Evolutionary conservation across 1,139 yeast species (phyloP), one percentile per base, ranked within the genome.

Genomic region (Starmera stellimalicola): DNA sequence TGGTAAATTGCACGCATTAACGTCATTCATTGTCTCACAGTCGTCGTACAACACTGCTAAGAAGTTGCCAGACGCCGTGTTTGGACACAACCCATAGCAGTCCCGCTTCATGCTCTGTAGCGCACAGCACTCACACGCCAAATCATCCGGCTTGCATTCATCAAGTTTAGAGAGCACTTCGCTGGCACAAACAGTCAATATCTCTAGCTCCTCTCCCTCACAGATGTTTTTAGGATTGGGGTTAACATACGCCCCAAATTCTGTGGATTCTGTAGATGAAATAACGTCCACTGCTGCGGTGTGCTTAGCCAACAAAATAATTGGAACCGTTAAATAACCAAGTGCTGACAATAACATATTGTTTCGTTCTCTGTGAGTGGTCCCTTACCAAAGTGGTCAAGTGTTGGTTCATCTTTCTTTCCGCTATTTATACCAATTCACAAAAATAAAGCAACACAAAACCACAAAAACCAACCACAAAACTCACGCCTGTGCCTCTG

Each of bases 121-220:
- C 8, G 75, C 74, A 52, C 75, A 69, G 43, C 77, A 70, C 41
- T 69, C 74, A 49, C 76, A 70, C 2, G 73, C 73, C 42, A 67
- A 54, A 49, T 70, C 76, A 42, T 66, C 68, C 3, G 73, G 65
- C 43, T 65, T 64, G 41, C 77, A 70, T 34, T 58, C 64, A 41
- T 68, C 72, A 31, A 70, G 54, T 39, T 56, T 63, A 27, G 57
- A 45, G 23, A 69, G 50, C 8, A 69, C 67, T 34, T 65, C 70
- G 39, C 63, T 66, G 31, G 71, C 68, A 47, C 75, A 70, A 10
- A 46, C 39, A 2, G 69, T 58, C 24, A 69, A 50, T 31, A 60
- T 60, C 31, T 63, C 59, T 31, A 67, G 48, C 41, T 68, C 74
- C 32, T 60, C 58, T 11, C 70, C 63, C 25, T 60, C 37, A 39